Evolutionary conservation across 371 early-diverging fungal genomes (phyloP).

Genomic region (Fennellomyces sp.): DNA sequence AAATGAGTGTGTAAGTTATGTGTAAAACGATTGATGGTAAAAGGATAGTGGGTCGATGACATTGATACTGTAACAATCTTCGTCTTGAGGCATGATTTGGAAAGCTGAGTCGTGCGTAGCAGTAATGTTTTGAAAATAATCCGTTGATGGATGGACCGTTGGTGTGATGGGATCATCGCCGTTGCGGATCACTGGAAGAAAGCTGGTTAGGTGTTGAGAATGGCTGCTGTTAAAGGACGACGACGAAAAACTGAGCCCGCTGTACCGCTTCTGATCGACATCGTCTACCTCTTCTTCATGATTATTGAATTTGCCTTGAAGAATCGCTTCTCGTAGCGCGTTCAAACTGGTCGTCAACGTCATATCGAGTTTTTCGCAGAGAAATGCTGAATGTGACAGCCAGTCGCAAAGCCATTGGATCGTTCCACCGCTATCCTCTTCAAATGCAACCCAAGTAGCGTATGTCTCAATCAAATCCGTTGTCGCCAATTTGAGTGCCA

Average conservation of each 20-base stretch:
- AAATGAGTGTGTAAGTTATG: neutral
- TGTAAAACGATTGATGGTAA: neutral
- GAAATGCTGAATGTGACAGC: neutral
- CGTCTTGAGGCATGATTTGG: too few relatives aligned
- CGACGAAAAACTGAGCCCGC: neutral
- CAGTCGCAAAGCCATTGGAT: neutral
- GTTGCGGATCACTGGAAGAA: too few relatives aligned
- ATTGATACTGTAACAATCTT: too few relatives aligned
- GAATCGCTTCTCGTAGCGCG: neutral
- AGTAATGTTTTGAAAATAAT: neutral
- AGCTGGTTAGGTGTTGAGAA: neutral
- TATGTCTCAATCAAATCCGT: neutral
- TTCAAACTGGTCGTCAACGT: neutral
- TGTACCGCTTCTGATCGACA: neutral
- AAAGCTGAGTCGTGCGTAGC: too few relatives aligned
- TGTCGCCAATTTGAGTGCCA: neutral
- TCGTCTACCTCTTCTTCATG: neutral
- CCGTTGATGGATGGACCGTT: neutral
- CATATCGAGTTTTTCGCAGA: slow-evolving; percentile 1
- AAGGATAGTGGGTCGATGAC: neutral
- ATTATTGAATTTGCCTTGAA: too few relatives aligned
- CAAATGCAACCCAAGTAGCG: neutral
- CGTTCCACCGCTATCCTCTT: neutral
- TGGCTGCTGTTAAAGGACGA: neutral
- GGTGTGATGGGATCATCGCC: neutral